Base-by-base conservation (phyloP, 352 stramenopile genomes). In the Pythium insidiosum region DNA sequence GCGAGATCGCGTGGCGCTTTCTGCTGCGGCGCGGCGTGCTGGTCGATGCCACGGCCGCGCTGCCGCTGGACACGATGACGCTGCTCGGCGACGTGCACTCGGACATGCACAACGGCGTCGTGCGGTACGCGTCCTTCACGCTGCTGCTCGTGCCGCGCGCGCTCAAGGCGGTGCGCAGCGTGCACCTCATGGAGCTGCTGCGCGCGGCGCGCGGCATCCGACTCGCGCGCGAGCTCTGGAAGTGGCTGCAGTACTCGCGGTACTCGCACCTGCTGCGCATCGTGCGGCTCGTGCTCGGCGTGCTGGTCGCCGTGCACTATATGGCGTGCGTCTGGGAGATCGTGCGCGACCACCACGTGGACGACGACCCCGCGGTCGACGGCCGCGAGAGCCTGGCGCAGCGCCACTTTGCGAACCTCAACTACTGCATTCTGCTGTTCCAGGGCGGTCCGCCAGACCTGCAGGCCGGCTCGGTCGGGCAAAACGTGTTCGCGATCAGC, bases 361-460 rank as follows among this genome's bases (percentile, higher is more conserved):
- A n/a, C n/a, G n/a, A n/a, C n/a, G n/a, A n/a, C n/a, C n/a, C n/a
- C n/a, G n/a, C n/a, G n/a, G n/a, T 21, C 20, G 13, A 21, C 25
- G 18, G 12, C 2, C 16, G 18, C 24, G 24, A 18, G 19, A 4
- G 11, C 2, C 9, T 20, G 11, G 12, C 10, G 12, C 22, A 44
- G 13, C 5, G 12, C 28, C 5, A n/a, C n/a, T 35, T 45, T 6
- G 39, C 28, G 12, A 11, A 20, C 11, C 24, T 22, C 16, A 45
- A 13, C 4, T 7, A 31, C 21, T 18, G n/a, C 20, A 20, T 56
- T 12, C 43, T 70, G 23, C 37, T 85, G 13, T 39, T 86, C 1
- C 68, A 82, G 9, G 73, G 73, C 23, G n/a, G n/a, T n/a, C n/a
- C n/a, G n/a, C 60, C 86, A 23, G 71, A 65, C 1, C 38, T 80